Percentiles rank a stretch among this genome's conserved stretches.
Conservation (phyloP, 805 yeast species). For the Yamadazyma takamatsuzukensis region DNA sequence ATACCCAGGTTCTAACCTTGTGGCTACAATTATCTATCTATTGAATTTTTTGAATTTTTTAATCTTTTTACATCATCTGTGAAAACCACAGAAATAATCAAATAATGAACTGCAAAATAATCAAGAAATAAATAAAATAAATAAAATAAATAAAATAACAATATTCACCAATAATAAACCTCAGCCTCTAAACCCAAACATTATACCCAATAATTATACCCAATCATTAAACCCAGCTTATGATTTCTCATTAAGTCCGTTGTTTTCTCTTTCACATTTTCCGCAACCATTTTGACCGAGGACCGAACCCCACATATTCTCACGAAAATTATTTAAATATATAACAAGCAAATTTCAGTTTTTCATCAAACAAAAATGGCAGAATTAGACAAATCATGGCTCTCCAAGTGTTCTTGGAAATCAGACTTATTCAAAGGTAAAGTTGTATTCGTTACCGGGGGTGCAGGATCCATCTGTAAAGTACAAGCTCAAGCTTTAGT, state of each 20-base stretch:
- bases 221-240: background rate
- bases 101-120: too few species aligned
- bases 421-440: constrained; percentile 74
- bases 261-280: background rate
- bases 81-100: too few species aligned
- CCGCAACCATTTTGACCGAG: background rate
- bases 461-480: constrained; percentile 93
- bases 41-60: too few species aligned
- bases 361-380: constrained; percentile 1
- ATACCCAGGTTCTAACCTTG: too few species aligned
- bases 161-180: too few species aligned
- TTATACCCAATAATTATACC: background rate
- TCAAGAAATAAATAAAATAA: too few species aligned
- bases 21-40: too few species aligned
- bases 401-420: constrained; percentile 37
- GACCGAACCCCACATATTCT: background rate
- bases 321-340: background rate
- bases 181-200: too few species aligned
- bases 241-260: background rate
- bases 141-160: too few species aligned
- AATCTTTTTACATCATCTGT: too few species aligned
- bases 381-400: constrained; percentile 29
- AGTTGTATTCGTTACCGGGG: constrained; percentile 91
- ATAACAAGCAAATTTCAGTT: background rate
- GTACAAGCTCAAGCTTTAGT: constrained; percentile 86